phyloP scores from a whole-genome alignment of 2,329 filamentous ascomycete genomes.

The Cladosporium sp. region DNA sequence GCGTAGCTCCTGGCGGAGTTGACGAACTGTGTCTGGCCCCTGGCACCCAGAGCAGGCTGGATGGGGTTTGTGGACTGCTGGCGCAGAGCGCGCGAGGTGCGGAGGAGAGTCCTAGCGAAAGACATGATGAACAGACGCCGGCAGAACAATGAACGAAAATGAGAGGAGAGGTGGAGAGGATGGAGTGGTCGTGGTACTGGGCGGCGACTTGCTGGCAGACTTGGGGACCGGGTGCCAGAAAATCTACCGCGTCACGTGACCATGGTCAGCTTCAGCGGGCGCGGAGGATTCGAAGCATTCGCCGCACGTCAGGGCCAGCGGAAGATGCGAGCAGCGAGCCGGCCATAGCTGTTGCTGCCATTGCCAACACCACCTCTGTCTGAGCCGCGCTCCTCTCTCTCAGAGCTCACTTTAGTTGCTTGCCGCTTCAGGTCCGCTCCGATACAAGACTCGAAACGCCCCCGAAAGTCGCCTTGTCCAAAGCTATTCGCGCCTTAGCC shows the following conservation, averaged over 20 bases:
- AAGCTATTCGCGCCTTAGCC: not conserved
- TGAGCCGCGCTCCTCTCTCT: no score
- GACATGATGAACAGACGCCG: constrained; percentile 42
- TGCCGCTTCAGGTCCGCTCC: no score
- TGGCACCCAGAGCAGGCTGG: constrained; percentile 59
- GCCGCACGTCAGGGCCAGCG: no score
- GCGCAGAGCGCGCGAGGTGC: constrained; percentile 71
- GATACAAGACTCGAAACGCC: no score
- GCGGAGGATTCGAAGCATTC: no score
- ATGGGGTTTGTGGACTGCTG: constrained; percentile 69
- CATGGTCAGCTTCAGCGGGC: no score
- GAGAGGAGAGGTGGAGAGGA: constrained; percentile 5
- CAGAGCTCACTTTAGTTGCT: no score
- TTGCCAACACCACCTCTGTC: no score
- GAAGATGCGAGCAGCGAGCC: no score
- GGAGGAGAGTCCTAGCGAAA: constrained; percentile 75
- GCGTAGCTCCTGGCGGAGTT: constrained; percentile 59
- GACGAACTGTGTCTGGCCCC: constrained; percentile 58
- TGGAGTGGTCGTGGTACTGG: not conserved
- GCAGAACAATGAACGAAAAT: constrained; percentile 1
- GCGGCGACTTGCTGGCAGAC: no score
- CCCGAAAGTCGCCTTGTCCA: no score
- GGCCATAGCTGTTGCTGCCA: no score
- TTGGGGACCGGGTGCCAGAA: not conserved
- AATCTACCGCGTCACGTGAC: not conserved